Percentiles rank a stretch among this genome's conserved stretches.
phyloP scores from a whole-genome alignment of 2,329 filamentous ascomycete species.

The Diaporthe amygdali region DNA sequence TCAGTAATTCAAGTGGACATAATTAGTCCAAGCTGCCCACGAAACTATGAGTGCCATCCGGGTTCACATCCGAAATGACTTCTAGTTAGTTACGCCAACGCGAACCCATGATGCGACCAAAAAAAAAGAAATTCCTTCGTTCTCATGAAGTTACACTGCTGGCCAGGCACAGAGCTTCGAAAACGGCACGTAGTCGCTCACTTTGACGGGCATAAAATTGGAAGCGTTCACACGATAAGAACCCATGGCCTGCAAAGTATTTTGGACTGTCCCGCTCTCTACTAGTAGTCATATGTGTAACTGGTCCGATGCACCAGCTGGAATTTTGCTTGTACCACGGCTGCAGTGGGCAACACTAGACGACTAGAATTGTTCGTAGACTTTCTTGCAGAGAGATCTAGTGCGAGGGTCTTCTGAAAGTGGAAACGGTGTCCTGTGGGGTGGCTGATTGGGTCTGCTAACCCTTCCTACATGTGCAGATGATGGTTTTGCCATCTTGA shows the following conservation, averaged over 20 bases:
- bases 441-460: not conserved
- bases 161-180: slow-evolving; percentile 8
- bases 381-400: not conserved
- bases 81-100: not conserved
- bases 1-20: not conserved
- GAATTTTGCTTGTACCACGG: not conserved
- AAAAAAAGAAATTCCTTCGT: not conserved
- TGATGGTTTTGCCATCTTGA: not conserved
- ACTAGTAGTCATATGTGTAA: not conserved
- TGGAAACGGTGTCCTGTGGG: slow-evolving; percentile 9
- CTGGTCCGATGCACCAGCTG: not conserved
- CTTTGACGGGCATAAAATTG: not conserved
- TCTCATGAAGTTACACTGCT: not conserved
- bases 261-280: not conserved
- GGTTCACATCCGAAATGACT: not conserved
- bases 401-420: not conserved
- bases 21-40: not conserved
- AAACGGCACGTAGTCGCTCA: not conserved
- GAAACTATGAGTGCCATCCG: not conserved
- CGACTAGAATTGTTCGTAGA: not conserved
- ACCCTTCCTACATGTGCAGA: slow-evolving; percentile 1
- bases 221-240: not conserved
- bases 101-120: not conserved
- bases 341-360: not conserved
- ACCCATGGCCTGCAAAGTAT: not conserved